Evolutionary conservation across 2,329 filamentous ascomycete genomes (phyloP).

Genomic region (Aspergillus fischeri): DNA sequence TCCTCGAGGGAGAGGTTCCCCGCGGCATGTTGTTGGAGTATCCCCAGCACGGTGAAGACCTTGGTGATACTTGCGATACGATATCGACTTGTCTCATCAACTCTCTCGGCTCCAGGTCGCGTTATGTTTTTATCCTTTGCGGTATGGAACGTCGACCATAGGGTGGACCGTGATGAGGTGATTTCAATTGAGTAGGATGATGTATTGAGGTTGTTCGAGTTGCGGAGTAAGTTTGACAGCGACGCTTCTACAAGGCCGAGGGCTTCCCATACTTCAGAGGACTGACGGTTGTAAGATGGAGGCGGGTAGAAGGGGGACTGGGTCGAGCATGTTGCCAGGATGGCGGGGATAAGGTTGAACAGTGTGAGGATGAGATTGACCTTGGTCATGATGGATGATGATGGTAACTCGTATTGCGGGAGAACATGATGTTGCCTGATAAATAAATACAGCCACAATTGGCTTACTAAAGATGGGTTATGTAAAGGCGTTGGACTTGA

Average conservation of each 20-base stretch:
- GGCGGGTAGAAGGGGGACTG: background rate
- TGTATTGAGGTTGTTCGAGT: background rate
- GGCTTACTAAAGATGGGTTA: too few species aligned
- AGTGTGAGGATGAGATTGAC: background rate
- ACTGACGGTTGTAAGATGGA: background rate
- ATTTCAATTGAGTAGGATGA: background rate
- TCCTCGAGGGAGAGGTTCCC: conserved; percentile 25
- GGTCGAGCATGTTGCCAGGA: background rate
- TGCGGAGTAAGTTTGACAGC: background rate
- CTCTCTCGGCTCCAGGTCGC: background rate
- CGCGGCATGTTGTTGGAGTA: conserved; percentile 23
- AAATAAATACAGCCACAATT: too few species aligned
- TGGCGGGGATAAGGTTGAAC: background rate
- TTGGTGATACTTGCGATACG: conserved; percentile 27
- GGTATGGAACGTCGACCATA: background rate
- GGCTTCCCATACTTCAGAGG: background rate
- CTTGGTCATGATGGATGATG: background rate
- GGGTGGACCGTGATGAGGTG: background rate
- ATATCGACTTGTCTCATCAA: conserved; percentile 6
- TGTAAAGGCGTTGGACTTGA: too few species aligned
- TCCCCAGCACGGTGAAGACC: conserved; percentile 23
- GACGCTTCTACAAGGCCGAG: background rate
- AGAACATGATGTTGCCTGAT: background rate
- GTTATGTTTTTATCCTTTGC: background rate
- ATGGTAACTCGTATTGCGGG: background rate